Evolutionary conservation across 2,329 filamentous ascomycete genomes (phyloP).

Genomic region (Cladorrhinum sp.): DNA sequence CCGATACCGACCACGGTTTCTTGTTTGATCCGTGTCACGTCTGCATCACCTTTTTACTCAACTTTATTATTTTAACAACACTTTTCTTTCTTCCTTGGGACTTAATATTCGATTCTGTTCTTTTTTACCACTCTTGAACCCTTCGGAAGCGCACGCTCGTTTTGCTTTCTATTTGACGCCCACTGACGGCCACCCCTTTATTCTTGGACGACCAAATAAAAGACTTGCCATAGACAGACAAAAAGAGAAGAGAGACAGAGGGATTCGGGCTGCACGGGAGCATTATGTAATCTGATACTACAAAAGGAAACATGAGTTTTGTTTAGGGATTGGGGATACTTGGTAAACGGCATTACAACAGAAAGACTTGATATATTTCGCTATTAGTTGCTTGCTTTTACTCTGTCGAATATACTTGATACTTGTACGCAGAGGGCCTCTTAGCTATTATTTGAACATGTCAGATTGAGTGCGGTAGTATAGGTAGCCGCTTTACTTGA

Average conservation of each 20-base stretch:
- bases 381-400: conserved; percentile 7
- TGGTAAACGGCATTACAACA: conserved; percentile 21
- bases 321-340: conserved; percentile 19
- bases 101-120: background rate
- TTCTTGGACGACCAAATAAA: conserved; percentile 20
- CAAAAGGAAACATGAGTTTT: conserved; percentile 20
- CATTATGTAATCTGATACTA: conserved; percentile 27
- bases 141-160: background rate
- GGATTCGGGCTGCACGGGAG: conserved; percentile 23
- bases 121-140: background rate
- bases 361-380: conserved; percentile 13
- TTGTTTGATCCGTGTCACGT: background rate
- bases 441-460: background rate
- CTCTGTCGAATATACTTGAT: background rate
- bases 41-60: conserved; percentile 8
- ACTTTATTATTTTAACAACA: conserved; percentile 10
- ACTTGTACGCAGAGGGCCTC: background rate
- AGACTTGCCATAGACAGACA: conserved; percentile 21
- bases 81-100: conserved; percentile 5
- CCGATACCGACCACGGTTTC: background rate
- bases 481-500: background rate
- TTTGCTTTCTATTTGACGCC: background rate
- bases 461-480: background rate
- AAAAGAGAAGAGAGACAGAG: conserved; percentile 8
- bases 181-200: conserved; percentile 4